Conservation (phyloP, 768 basidiomycete genomes). For the Lactarius vividus region DNA sequence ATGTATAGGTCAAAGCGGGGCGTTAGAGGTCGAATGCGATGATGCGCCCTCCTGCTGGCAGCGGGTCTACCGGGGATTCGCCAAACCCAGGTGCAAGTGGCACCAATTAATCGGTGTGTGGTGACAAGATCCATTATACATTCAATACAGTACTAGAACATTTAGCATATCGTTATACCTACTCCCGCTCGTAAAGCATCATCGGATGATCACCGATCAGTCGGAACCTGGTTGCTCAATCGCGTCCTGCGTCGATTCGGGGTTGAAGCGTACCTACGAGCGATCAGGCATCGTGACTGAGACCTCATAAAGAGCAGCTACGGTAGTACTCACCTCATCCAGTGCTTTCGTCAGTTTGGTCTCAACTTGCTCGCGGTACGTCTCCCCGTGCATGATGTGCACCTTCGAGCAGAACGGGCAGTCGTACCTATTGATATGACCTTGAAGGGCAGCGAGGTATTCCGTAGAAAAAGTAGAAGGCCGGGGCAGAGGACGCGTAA, state of each 20-base stretch:
- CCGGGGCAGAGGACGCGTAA: neutral
- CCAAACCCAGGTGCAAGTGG: neutral
- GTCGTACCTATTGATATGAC: neutral
- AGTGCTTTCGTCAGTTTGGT: neutral
- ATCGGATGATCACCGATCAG: neutral
- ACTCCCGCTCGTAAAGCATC: neutral
- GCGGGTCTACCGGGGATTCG: neutral
- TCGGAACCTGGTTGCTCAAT: neutral
- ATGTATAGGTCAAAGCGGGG: neutral
- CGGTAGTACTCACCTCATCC: neutral
- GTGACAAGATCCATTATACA: neutral
- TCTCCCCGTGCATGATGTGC: conserved; percentile 9
- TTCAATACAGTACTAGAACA: neutral
- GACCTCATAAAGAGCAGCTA: neutral
- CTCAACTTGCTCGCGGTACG: conserved; percentile 4
- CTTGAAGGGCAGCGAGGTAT: conserved; percentile 7
- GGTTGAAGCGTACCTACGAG: conserved; percentile 2
- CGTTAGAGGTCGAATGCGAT: neutral
- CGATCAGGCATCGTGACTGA: neutral
- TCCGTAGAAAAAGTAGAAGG: neutral
- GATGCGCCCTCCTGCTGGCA: neutral
- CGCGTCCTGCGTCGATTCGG: neutral
- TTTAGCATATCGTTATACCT: neutral
- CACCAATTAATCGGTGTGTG: neutral
- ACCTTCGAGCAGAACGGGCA: conserved; percentile 16